Percentiles rank a stretch among this genome's conserved stretches.
These are phyloP conservation scores for Dipteronia sinensis DNA, from an alignment of 345 rosid species.

Conservation along the genomic window DNA sequence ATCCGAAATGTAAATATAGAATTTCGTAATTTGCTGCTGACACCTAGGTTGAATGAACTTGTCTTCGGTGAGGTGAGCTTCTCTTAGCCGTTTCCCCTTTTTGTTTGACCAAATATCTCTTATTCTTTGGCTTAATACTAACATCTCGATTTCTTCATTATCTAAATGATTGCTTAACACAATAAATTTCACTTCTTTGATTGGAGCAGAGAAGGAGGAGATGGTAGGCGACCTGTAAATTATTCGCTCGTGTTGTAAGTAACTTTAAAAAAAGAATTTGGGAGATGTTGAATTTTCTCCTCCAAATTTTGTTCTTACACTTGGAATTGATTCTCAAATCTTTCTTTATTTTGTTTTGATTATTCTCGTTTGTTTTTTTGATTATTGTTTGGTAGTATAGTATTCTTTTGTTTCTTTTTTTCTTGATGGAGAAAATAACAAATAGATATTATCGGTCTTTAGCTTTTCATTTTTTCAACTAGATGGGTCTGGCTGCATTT, in stretches of 20 bases:
- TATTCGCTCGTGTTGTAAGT: not conserved
- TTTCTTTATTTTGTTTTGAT: not conserved
- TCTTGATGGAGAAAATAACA: no score
- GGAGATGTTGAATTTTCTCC: not conserved
- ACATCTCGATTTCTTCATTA: not conserved
- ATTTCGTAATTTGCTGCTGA: not conserved
- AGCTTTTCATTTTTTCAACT: no score
- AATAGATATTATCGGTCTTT: no score
- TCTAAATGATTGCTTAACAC: not conserved
- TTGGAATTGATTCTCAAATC: not conserved
- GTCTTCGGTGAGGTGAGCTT: constrained; percentile 19
- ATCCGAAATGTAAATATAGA: constrained; percentile 20
- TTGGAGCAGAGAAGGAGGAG: constrained; percentile 10
- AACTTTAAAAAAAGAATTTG: not conserved
- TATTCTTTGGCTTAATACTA: not conserved
- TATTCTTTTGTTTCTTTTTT: not conserved
- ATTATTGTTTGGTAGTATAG: not conserved
- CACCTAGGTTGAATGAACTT: not conserved
- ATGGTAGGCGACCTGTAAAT: constrained; percentile 9
- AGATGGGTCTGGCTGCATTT: no score
- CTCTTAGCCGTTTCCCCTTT: not conserved
- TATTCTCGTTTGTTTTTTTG: not conserved
- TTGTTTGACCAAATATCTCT: not conserved
- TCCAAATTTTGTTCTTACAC: not conserved
- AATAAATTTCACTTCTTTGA: not conserved